Conservation (phyloP, 2,329 filamentous ascomycete species). For the Beauveria varroae region DNA sequence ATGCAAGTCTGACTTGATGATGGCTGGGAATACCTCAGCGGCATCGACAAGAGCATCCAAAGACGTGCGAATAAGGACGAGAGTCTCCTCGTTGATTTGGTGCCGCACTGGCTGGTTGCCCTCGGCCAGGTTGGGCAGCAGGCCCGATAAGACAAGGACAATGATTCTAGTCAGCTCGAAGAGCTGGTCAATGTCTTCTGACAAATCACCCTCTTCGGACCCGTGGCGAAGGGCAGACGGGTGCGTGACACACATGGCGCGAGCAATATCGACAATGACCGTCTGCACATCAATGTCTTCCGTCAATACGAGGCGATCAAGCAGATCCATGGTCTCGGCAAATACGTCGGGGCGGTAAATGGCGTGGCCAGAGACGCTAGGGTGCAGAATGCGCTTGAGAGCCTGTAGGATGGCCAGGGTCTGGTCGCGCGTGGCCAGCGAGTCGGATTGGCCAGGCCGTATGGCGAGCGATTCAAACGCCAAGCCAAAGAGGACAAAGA, state of each 20-base stretch:
- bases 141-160: conserved; percentile 79
- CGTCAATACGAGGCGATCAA: conserved; percentile 86
- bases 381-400: conserved; percentile 88
- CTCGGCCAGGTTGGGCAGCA: conserved; percentile 76
- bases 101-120: conserved; percentile 59
- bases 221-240: conserved; percentile 63
- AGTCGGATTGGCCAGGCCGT: conserved; percentile 46
- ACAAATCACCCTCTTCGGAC: conserved; percentile 66
- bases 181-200: conserved; percentile 94
- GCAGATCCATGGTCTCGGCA: conserved; percentile 90
- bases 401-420: conserved; percentile 84
- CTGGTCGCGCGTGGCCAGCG: conserved; percentile 65
- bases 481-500: conserved; percentile 95
- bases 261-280: conserved; percentile 89
- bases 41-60: conserved; percentile 88
- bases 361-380: conserved; percentile 89
- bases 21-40: conserved; percentile 88
- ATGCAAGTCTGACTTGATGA: conserved; percentile 94
- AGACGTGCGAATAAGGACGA: conserved; percentile 69
- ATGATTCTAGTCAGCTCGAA: conserved; percentile 97
- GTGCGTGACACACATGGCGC: conserved; percentile 83
- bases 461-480: conserved; percentile 93
- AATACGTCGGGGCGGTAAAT: conserved; percentile 96
- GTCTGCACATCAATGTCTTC: conserved; percentile 83
- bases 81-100: conserved; percentile 79